A percentile compares a stretch with the other conserved stretches of the same genome.
phyloP scores from a whole-genome alignment of 441 rosid genomes.

The Syzygium syzygioides region DNA sequence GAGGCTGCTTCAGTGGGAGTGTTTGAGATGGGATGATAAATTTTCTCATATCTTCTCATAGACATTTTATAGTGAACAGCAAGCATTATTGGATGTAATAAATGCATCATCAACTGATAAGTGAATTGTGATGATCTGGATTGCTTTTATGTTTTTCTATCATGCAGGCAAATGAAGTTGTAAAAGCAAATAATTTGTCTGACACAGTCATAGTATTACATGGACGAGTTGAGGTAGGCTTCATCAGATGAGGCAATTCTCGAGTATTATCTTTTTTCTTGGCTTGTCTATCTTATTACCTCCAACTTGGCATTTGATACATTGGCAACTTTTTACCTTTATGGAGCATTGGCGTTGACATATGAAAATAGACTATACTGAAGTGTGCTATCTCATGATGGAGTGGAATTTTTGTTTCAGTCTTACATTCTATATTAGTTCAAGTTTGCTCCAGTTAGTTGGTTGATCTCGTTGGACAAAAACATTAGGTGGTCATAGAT shows the following conservation, averaged over 20 bases:
- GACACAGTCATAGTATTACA: constrained; percentile 82
- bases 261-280: not conserved
- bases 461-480: not conserved
- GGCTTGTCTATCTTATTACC: not conserved
- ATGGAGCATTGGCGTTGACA: not conserved
- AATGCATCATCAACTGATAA: not conserved
- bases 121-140: not conserved
- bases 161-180: constrained; percentile 88
- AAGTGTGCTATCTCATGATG: not conserved
- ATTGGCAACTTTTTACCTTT: not conserved
- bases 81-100: not conserved
- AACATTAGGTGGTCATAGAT: not conserved
- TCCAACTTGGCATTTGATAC: not conserved
- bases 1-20: not conserved
- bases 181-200: constrained; percentile 85
- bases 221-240: constrained; percentile 92
- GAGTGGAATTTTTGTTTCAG: not conserved
- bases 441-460: not conserved
- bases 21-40: not conserved
- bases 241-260: constrained; percentile 4
- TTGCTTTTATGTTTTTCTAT: not conserved
- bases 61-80: not conserved
- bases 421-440: not conserved
- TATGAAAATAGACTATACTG: not conserved
- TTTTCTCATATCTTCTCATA: not conserved